These are phyloP conservation scores for Alternaria dauci DNA, from an alignment of 2,329 filamentous ascomycete genomes.

Conservation along the genomic window DNA sequence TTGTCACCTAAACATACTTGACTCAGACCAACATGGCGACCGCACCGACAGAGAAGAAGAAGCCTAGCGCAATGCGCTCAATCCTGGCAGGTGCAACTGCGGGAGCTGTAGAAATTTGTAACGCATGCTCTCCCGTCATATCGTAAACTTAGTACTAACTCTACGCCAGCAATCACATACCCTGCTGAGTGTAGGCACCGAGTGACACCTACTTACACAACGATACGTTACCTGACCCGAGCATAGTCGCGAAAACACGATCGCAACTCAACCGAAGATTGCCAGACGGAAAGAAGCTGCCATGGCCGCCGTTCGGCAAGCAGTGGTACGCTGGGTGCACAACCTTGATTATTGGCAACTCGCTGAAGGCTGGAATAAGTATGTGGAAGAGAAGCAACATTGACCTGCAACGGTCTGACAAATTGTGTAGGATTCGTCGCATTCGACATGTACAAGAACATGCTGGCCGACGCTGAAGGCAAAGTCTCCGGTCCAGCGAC, in stretches of 20 bases:
- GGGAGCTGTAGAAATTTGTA: slow-evolving; percentile 92
- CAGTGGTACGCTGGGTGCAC: slow-evolving; percentile 99
- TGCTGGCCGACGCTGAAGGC: slow-evolving; percentile 83
- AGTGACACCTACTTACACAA: neutral
- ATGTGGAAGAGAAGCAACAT: slow-evolving; percentile 51
- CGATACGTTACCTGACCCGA: slow-evolving; percentile 20
- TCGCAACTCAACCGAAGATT: slow-evolving; percentile 90
- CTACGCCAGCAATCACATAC: slow-evolving; percentile 79
- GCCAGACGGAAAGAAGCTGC: slow-evolving; percentile 82
- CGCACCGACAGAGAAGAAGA: slow-evolving; percentile 47
- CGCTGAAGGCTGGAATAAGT: slow-evolving; percentile 94
- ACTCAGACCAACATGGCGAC: slow-evolving; percentile 34
- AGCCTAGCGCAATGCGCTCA: slow-evolving; percentile 83
- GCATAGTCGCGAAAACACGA: slow-evolving; percentile 86
- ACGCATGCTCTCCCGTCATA: slow-evolving; percentile 24
- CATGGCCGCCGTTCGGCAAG: slow-evolving; percentile 90
- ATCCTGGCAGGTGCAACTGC: slow-evolving; percentile 93
- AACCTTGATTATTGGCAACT: slow-evolving; percentile 95
- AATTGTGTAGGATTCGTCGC: slow-evolving; percentile 77
- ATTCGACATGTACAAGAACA: slow-evolving; percentile 89
- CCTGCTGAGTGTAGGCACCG: slow-evolving; percentile 80
- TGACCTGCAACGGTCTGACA: slow-evolving; percentile 11
- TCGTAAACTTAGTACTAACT: slow-evolving; percentile 28
- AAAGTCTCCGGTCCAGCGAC: slow-evolving; percentile 90
- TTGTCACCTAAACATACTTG: neutral